phyloP scores from a whole-genome alignment of 148 eudicot genomes.

The Limonium bicolor region DNA sequence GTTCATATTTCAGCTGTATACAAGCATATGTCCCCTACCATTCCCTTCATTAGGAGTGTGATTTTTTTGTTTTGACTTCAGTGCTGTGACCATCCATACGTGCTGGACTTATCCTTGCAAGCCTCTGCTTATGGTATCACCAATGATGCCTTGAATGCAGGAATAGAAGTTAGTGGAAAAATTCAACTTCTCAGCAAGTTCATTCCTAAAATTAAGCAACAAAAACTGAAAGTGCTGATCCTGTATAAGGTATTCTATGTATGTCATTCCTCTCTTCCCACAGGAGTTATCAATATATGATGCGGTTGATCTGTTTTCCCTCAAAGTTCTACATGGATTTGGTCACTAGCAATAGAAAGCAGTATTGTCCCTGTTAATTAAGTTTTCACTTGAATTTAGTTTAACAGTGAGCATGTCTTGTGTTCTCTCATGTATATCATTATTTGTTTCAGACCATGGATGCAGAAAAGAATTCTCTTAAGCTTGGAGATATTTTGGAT shows the following conservation, averaged over 20 bases:
- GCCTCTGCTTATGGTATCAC: constrained; percentile 17
- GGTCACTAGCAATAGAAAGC: too few species aligned
- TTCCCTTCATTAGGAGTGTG: not conserved
- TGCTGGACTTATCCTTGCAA: constrained; percentile 37
- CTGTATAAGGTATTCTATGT: constrained; percentile 45
- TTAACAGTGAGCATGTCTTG: not conserved
- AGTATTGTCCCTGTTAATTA: too few species aligned
- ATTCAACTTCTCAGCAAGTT: constrained; percentile 49
- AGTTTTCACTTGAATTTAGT: not conserved
- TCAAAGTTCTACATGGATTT: too few species aligned
- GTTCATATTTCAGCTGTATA: not conserved
- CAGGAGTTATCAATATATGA: not conserved
- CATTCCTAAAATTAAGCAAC: constrained; percentile 37
- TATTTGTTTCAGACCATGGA: constrained; percentile 16
- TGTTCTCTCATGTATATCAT: not conserved
- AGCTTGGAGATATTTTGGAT: constrained; percentile 51
- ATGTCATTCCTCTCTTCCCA: not conserved
- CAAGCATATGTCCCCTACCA: not conserved
- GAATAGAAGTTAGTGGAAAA: constrained; percentile 78
- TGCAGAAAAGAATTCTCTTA: constrained; percentile 11
- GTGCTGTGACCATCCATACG: constrained; percentile 90
- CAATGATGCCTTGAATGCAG: constrained; percentile 33
- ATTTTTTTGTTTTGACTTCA: constrained; percentile 12
- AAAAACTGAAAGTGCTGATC: constrained; percentile 36
- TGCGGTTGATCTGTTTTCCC: not conserved